These are phyloP conservation scores for Macadamia tetraphylla DNA, from an alignment of 164 flowering plant species.

Conservation along the genomic window DNA sequence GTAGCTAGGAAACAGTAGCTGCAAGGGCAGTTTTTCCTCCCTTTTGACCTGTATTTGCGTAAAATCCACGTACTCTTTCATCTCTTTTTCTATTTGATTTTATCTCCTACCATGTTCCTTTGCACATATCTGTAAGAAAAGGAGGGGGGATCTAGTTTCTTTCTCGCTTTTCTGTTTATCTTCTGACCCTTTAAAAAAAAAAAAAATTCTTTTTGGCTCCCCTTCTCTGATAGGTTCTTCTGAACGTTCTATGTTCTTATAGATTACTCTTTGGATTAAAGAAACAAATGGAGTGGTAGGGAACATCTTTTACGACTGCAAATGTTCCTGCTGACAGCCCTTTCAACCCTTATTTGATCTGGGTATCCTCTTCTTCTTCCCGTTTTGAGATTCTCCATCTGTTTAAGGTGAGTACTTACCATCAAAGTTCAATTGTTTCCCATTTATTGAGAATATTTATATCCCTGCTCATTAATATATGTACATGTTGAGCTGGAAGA, in stretches of 20 bases:
- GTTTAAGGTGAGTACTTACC: conserved; percentile 33
- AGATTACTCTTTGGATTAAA: conserved; percentile 17
- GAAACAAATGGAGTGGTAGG: conserved; percentile 4
- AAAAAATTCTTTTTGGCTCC: too few relatives aligned
- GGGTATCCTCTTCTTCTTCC: conserved; percentile 25
- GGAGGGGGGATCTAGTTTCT: conserved; percentile 7
- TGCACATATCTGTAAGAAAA: background rate
- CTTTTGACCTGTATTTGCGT: conserved; percentile 25
- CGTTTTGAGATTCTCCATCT: conserved; percentile 23
- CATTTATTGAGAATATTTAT: conserved; percentile 10
- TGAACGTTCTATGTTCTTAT: conserved; percentile 3
- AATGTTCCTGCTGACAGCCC: conserved; percentile 3
- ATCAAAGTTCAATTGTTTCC: conserved; percentile 8
- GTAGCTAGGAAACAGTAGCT: conserved; percentile 2
- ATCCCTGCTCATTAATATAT: background rate
- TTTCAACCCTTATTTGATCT: conserved; percentile 32
- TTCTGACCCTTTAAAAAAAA: background rate
- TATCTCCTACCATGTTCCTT: conserved; percentile 8
- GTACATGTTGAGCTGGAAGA: conserved; percentile 31
- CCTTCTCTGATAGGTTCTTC: background rate
- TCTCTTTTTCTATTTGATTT: background rate
- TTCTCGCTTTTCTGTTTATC: background rate
- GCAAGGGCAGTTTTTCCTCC: conserved; percentile 7
- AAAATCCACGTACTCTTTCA: conserved; percentile 16
- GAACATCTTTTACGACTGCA: conserved; percentile 7